These are phyloP conservation scores for Debaryomycetaceae sp. DNA, from an alignment of 1,139 yeast genomes.

Conservation along the genomic window DNA sequence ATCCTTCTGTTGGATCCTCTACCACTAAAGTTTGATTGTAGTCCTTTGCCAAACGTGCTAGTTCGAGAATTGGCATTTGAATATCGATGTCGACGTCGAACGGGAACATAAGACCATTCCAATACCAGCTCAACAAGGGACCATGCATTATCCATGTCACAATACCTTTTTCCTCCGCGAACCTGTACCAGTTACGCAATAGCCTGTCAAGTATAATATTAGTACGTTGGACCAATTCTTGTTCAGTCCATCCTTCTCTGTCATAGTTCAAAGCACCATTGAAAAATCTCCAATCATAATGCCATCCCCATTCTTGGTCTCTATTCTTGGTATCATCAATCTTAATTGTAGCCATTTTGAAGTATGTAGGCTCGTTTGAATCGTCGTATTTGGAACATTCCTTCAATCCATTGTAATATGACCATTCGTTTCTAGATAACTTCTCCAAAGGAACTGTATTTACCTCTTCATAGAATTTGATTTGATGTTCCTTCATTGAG, in stretches of 20 bases:
- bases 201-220: constrained; percentile 25
- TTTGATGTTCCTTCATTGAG: constrained; percentile 16
- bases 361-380: constrained; percentile 27
- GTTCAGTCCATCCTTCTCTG: constrained; percentile 24
- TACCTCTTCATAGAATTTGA: constrained; percentile 14
- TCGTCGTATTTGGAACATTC: constrained; percentile 17
- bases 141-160: constrained; percentile 30
- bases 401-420: constrained; percentile 24
- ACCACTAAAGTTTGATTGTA: constrained; percentile 42
- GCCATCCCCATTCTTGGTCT: constrained; percentile 35
- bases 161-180: constrained; percentile 29
- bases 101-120: constrained; percentile 52
- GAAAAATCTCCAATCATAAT: constrained; percentile 41
- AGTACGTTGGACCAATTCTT: constrained; percentile 22
- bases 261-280: constrained; percentile 30
- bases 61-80: constrained; percentile 32
- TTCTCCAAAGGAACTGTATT: constrained; percentile 5
- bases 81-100: constrained; percentile 58
- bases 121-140: constrained; percentile 28
- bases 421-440: constrained; percentile 17
- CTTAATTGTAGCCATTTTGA: constrained; percentile 29
- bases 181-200: constrained; percentile 19
- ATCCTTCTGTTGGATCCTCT: constrained; percentile 30
- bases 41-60: constrained; percentile 35
- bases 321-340: constrained; percentile 21